phyloP scores from a whole-genome alignment of 208 protist species.

The Balamuthia mandrillaris region DNA sequence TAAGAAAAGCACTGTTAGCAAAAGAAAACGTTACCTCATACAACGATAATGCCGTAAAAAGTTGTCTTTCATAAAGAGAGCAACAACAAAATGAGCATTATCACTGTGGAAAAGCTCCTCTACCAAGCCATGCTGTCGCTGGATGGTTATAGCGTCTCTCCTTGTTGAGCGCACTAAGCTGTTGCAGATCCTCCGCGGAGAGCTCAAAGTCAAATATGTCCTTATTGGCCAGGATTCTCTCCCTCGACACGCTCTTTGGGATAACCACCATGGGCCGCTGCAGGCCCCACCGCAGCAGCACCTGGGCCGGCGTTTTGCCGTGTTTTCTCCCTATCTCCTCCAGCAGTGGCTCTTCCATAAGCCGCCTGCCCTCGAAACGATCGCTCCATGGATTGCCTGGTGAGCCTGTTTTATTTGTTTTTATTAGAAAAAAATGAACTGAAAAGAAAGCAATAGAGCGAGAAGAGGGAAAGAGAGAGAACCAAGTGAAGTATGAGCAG shows the following conservation, averaged over 20 bases:
- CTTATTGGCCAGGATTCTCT: constrained; percentile 30
- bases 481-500: too few species aligned
- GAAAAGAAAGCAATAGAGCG: not conserved
- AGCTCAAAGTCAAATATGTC: constrained; percentile 30
- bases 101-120: not conserved
- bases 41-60: not conserved
- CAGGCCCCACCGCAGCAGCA: constrained; percentile 51
- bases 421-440: not conserved
- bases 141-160: not conserved
- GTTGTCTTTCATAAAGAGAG: not conserved
- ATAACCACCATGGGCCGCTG: constrained; percentile 34
- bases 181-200: not conserved
- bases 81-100: not conserved
- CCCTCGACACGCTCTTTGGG: constrained; percentile 13
- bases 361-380: not conserved
- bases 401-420: too few species aligned
- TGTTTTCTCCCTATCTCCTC: not conserved
- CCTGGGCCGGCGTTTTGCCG: constrained; percentile 33
- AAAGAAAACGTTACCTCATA: not conserved
- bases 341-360: not conserved
- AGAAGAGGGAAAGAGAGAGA: not conserved
- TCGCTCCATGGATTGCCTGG: not conserved
- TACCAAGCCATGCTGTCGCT: not conserved
- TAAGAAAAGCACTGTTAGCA: not conserved
- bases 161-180: constrained; percentile 20